A percentile compares a stretch with the other conserved stretches of the same genome.
phyloP scores from a whole-genome alignment of 2,329 filamentous ascomycete genomes.

The Colletotrichum phormii region DNA sequence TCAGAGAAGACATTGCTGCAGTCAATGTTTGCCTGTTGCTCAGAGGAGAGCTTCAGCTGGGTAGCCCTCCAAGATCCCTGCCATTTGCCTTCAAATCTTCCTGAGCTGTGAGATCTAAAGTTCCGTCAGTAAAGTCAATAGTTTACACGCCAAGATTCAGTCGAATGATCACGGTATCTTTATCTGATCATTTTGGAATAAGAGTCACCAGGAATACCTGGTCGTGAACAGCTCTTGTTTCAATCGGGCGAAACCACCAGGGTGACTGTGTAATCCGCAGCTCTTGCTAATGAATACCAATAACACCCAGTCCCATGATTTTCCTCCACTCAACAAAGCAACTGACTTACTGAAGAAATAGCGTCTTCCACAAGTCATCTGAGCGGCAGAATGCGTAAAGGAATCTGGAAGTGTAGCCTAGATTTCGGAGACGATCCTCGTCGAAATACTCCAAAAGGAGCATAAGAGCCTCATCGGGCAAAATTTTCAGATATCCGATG shows the following conservation, averaged over 20 bases:
- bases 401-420: conserved; percentile 86
- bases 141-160: background rate
- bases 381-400: conserved; percentile 85
- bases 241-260: background rate
- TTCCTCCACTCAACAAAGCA: background rate
- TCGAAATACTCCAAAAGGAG: conserved; percentile 82
- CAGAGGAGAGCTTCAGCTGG: conserved; percentile 68
- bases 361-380: conserved; percentile 89
- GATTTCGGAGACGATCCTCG: conserved; percentile 65
- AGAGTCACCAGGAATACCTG: background rate
- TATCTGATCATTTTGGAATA: background rate
- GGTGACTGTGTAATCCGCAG: background rate
- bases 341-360: conserved; percentile 85
- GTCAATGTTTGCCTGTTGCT: conserved; percentile 68
- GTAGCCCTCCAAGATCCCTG: conserved; percentile 87
- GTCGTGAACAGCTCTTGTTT: background rate
- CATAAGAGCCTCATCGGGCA: conserved; percentile 86
- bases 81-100: conserved; percentile 66
- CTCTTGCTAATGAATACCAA: background rate
- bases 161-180: background rate
- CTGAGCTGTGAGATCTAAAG: conserved; percentile 36
- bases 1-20: conserved; percentile 90
- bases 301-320: background rate
- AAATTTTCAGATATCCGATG: conserved; percentile 72
- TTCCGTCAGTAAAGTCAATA: conserved; percentile 20